These are phyloP conservation scores for Phytophthora colocasiae DNA, from an alignment of 352 stramenopile species.

Conservation along the genomic window DNA sequence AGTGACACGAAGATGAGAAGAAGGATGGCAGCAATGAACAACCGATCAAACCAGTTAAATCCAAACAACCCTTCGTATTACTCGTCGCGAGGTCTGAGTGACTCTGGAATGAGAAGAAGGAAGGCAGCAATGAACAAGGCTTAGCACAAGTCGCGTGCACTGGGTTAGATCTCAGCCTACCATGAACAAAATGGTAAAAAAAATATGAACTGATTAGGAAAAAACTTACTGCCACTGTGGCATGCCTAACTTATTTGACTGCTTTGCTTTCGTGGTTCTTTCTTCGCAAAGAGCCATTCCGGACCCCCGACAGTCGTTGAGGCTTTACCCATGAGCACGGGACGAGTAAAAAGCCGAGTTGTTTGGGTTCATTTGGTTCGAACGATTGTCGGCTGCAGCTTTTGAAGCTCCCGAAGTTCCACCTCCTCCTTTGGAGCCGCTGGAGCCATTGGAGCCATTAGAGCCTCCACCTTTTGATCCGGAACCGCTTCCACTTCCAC, in stretches of 20 bases:
- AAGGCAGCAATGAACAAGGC: constrained; percentile 14
- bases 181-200: too few species aligned
- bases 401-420: constrained; percentile 20
- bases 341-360: constrained; percentile 42
- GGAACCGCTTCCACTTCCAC: constrained; percentile 15
- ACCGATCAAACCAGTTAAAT: not conserved
- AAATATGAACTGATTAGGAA: not conserved
- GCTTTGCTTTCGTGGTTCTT: not conserved
- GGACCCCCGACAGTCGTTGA: not conserved
- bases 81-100: constrained; percentile 2
- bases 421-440: constrained; percentile 5
- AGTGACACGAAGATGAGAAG: not conserved
- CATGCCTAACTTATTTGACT: constrained; percentile 2
- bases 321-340: constrained; percentile 22
- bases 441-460: constrained; percentile 3
- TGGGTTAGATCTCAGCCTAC: not conserved
- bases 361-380: constrained; percentile 56
- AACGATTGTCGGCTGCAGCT: constrained; percentile 37
- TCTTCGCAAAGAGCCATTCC: not conserved
- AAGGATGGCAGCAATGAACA: not conserved
- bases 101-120: not conserved
- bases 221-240: not conserved
- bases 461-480: constrained; percentile 18
- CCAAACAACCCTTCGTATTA: not conserved
- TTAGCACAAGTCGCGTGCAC: constrained; percentile 23